A percentile compares a stretch with the other conserved stretches of the same genome.
Evolutionary conservation across 2,329 filamentous ascomycete genomes (phyloP).

Genomic region (Didymosphaeria variabile): DNA sequence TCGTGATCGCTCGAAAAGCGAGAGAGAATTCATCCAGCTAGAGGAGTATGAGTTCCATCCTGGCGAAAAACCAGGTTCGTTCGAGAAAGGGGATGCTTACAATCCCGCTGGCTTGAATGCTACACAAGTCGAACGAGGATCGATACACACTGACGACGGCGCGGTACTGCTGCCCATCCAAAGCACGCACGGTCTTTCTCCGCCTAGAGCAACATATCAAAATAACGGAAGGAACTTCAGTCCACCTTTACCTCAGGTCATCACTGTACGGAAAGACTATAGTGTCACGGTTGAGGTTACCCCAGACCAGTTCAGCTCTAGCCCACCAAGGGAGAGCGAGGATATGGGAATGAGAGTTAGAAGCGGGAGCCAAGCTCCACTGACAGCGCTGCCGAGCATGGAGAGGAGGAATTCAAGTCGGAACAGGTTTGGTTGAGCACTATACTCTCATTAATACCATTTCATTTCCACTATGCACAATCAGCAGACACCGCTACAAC

Average conservation of each 20-base stretch:
- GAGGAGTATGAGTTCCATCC: slow-evolving; percentile 22
- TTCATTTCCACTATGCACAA: background rate
- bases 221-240: background rate
- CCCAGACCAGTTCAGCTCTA: slow-evolving; percentile 7
- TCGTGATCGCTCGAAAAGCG: slow-evolving; percentile 11
- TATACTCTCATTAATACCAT: background rate
- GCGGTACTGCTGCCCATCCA: slow-evolving; percentile 14
- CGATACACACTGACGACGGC: slow-evolving; percentile 14
- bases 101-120: slow-evolving; percentile 12
- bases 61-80: background rate
- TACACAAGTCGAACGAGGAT: slow-evolving; percentile 21
- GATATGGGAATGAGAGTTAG: background rate
- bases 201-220: background rate
- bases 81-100: slow-evolving; percentile 3
- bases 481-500: no score
- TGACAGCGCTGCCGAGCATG: background rate
- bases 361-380: slow-evolving; percentile 1
- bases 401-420: background rate
- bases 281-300: slow-evolving; percentile 25
- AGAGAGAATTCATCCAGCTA: slow-evolving; percentile 27
- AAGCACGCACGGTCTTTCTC: slow-evolving; percentile 2
- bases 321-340: slow-evolving; percentile 5
- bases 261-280: slow-evolving; percentile 28
- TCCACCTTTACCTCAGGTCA: slow-evolving; percentile 2
- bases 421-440: background rate